phyloP scores from a whole-genome alignment of 495 filamentous ascomycete species.

The Apiosordaria backusii region DNA sequence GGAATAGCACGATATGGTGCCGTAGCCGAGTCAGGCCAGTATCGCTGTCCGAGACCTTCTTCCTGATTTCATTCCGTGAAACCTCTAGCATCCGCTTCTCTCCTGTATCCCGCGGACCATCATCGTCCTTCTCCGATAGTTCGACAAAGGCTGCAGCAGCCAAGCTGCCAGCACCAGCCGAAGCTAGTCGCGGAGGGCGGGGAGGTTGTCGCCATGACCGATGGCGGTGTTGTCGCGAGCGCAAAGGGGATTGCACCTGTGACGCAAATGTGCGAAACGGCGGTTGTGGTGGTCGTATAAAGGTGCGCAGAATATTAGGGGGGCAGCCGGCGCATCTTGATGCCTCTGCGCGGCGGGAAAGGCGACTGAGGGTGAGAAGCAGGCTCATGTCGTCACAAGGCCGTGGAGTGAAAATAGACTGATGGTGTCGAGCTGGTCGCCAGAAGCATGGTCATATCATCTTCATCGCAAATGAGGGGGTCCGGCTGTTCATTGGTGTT shows the following conservation, averaged over 20 bases:
- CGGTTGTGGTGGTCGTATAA: not conserved
- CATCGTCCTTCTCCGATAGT: slow-evolving; percentile 62
- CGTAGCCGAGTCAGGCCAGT: slow-evolving; percentile 52
- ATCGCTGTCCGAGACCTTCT: slow-evolving; percentile 58
- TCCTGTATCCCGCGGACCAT: slow-evolving; percentile 59
- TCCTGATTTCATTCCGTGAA: slow-evolving; percentile 71
- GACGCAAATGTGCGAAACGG: slow-evolving; percentile 7
- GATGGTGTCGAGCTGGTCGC: slow-evolving; percentile 1
- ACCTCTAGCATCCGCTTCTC: slow-evolving; percentile 83
- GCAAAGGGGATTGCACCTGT: not conserved
- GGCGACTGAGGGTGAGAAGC: slow-evolving; percentile 28
- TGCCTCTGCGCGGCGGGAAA: slow-evolving; percentile 23
- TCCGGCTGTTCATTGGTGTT: not conserved
- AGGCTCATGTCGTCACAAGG: slow-evolving; percentile 31
- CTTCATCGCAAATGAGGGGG: not conserved
- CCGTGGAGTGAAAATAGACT: slow-evolving; percentile 2
- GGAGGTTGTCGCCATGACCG: slow-evolving; percentile 21
- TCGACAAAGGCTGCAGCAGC: slow-evolving; percentile 62
- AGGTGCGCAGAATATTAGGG: not conserved
- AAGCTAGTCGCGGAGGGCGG: slow-evolving; percentile 19
- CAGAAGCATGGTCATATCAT: slow-evolving; percentile 24
- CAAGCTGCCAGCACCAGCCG: slow-evolving; percentile 46
- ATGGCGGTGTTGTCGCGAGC: slow-evolving; percentile 4
- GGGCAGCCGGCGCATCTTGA: not conserved
- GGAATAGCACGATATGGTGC: slow-evolving; percentile 54